phyloP scores from a whole-genome alignment of 352 stramenopile species.

The Achlya hypogyna region DNA sequence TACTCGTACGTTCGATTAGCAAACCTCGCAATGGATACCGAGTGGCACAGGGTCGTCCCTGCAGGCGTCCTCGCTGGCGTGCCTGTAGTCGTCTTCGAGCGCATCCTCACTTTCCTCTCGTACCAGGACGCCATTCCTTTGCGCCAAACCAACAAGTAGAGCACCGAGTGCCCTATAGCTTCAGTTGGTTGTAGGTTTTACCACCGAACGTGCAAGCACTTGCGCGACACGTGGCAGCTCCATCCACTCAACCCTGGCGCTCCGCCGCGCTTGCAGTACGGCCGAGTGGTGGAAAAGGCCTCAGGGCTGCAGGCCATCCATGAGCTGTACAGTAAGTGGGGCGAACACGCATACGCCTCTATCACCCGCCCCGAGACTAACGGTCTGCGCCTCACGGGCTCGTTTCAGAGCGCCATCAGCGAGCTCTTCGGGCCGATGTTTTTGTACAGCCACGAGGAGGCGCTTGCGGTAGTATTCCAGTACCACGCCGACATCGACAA shows the following conservation, averaged over 20 bases:
- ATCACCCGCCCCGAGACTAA: conserved; percentile 32
- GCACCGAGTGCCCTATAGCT: neutral
- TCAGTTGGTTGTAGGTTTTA: conserved; percentile 28
- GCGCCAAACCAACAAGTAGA: conserved; percentile 23
- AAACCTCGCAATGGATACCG: neutral
- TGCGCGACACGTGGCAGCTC: conserved; percentile 46
- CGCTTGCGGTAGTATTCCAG: conserved; percentile 34
- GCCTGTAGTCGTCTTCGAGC: conserved; percentile 14
- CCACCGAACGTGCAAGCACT: conserved; percentile 29
- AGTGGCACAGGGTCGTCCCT: neutral
- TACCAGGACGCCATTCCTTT: conserved; percentile 42
- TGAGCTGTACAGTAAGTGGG: conserved; percentile 53
- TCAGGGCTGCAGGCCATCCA: conserved; percentile 37
- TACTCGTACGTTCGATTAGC: neutral
- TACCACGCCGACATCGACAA: conserved; percentile 18
- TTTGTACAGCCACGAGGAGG: conserved; percentile 38
- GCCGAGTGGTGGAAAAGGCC: conserved; percentile 27
- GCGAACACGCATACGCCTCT: conserved; percentile 36
- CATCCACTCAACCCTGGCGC: conserved; percentile 31
- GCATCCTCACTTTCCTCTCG: conserved; percentile 32
- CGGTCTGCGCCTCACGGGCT: conserved; percentile 47
- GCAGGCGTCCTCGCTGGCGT: neutral
- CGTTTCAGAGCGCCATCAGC: conserved; percentile 42
- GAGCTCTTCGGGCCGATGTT: conserved; percentile 44
- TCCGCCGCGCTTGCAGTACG: conserved; percentile 29